Evolutionary conservation across 1,139 yeast genomes (phyloP), one percentile per base, ranked within the genome.

Genomic region (Yamadazyma dushanensis): DNA sequence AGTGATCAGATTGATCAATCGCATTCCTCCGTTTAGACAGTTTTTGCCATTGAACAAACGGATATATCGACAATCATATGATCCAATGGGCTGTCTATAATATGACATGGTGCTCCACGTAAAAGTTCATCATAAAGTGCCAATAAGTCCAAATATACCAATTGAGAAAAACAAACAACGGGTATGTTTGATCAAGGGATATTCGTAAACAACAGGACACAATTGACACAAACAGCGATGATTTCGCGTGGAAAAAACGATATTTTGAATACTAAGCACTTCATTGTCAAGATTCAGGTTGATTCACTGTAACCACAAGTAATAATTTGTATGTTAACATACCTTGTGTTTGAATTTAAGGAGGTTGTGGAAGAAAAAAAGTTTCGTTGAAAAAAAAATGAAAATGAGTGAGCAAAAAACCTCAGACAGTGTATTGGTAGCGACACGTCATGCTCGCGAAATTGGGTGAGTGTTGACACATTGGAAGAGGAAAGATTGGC

Each of bases 341-440:
- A 31, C 34, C 34, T 31, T 31, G 16, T 31, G 13, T n/a, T 23
- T 31, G 14, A 31, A 31, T 24, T 32, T 26, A 32, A 32, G 35
- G 35, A 32, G 35, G 34, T 31, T 25, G 18, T 16, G 21, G 30
- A 27, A 26, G 35, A 26, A 26, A 35, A 33, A 39, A 39, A 39
- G 35, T 24, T 39, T 36, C 40, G 39, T 39, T 36, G 40, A 39
- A 34, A 26, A 30, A 24, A 27, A 23, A 21, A 28, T 26, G 38
- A 36, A 39, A 39, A 39, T 34, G 43, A 39, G 43, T 39, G 43
- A 39, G 43, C 43, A 39, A 39, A 35, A 26, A 8, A 16, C 24
- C 27, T 25, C 27, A 25, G 10, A 18, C 10, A 9, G 6, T 13
- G 18, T 25, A 13, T 25, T 25, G 27, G 14, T 25, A 10, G 5